A percentile compares a stretch with the other conserved stretches of the same genome.
Conservation (phyloP, 192 early-diverging fungal species). For the Coemansia sp. region DNA sequence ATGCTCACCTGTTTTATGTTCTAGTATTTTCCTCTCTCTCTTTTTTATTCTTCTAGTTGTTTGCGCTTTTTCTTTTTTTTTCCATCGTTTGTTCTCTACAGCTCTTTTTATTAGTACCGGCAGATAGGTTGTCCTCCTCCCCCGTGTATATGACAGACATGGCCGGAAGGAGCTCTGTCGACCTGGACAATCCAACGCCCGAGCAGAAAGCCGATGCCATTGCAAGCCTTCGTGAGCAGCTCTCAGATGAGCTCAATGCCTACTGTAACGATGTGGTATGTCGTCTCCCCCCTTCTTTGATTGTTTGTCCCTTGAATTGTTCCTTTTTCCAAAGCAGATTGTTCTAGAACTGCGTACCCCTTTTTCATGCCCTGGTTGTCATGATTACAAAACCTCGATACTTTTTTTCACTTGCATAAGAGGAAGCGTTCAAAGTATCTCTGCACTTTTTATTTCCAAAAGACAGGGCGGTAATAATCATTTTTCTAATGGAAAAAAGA, state of each 20-base stretch:
- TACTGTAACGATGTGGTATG: constrained; percentile 51
- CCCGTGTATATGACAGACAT: not conserved
- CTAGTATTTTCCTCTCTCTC: not conserved
- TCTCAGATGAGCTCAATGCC: constrained; percentile 36
- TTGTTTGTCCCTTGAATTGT: not conserved
- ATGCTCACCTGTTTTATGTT: not conserved
- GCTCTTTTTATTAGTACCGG: not conserved
- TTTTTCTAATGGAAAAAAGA: no score
- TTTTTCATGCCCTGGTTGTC: no score
- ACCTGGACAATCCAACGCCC: constrained; percentile 49
- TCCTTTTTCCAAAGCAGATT: not conserved
- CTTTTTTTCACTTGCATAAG: no score
- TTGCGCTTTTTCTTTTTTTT: not conserved
- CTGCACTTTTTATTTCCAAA: no score
- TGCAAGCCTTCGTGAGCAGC: constrained; percentile 26
- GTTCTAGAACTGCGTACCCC: no score
- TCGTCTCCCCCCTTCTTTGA: not conserved
- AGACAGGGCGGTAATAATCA: no score
- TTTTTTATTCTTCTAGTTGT: not conserved
- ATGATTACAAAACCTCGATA: no score
- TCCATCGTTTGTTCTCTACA: not conserved
- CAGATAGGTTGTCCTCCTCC: not conserved
- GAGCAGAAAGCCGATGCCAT: constrained; percentile 37
- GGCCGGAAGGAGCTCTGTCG: constrained; percentile 20
- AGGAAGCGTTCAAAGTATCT: no score